Percentiles rank a stretch among this genome's conserved stretches.
These are phyloP conservation scores for Acanthamoeba lenticulata DNA, from an alignment of 208 protist species.

Conservation along the genomic window DNA sequence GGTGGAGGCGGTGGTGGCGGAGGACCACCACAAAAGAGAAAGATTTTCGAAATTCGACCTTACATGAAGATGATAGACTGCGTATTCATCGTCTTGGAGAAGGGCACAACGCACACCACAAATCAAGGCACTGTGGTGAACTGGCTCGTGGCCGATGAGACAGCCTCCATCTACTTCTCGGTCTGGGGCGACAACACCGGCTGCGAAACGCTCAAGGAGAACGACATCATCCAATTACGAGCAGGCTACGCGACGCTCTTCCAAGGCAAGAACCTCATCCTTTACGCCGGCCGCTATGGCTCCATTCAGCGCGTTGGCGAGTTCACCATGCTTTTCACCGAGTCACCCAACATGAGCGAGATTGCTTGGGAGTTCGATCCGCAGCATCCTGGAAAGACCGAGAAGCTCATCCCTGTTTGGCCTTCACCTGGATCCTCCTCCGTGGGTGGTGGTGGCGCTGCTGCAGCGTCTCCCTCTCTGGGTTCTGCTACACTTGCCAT, in stretches of 20 bases:
- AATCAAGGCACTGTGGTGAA: slow-evolving; percentile 49
- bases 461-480: background rate
- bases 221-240: slow-evolving; percentile 61
- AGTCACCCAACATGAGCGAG: slow-evolving; percentile 59
- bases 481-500: too few species aligned
- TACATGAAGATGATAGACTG: slow-evolving; percentile 68
- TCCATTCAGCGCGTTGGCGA: slow-evolving; percentile 51
- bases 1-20: background rate
- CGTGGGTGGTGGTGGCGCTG: background rate
- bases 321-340: slow-evolving; percentile 64
- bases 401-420: slow-evolving; percentile 62
- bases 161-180: slow-evolving; percentile 64
- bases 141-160: slow-evolving; percentile 64
- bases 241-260: slow-evolving; percentile 56
- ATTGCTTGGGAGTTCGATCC: slow-evolving; percentile 61
- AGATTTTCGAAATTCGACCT: slow-evolving; percentile 54
- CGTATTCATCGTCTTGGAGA: slow-evolving; percentile 66
- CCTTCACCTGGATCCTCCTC: background rate
- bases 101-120: slow-evolving; percentile 57
- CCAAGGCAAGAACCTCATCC: slow-evolving; percentile 60
- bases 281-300: slow-evolving; percentile 51
- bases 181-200: slow-evolving; percentile 67
- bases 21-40: background rate
- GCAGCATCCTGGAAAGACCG: slow-evolving; percentile 33
- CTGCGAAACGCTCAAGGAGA: slow-evolving; percentile 50